Percentiles rank a stretch among this genome's conserved stretches.
Evolutionary conservation across 495 filamentous ascomycete species (phyloP).

Genomic region (Staphylotrichum longicolle): DNA sequence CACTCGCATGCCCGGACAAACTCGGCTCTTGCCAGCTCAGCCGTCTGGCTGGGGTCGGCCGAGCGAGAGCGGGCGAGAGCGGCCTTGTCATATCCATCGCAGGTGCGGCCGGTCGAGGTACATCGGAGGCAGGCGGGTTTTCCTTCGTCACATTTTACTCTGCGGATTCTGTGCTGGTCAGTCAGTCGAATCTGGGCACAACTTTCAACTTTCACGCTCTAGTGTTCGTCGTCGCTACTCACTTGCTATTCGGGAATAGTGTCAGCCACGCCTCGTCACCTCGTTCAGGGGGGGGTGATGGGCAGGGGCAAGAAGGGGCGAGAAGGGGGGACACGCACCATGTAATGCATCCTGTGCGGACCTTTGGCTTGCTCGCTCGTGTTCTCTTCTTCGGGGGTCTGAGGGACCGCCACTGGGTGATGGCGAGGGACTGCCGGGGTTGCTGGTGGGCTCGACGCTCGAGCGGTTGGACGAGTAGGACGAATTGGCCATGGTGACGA

Average conservation of each 20-base stretch:
- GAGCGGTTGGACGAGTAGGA: conserved; percentile 7
- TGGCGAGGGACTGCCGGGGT: conserved; percentile 20
- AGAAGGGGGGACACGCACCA: conserved; percentile 23
- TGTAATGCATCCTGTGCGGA: conserved; percentile 36
- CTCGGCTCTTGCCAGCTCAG: conserved; percentile 33
- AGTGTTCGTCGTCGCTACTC: conserved; percentile 6
- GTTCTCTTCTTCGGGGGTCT: conserved; percentile 29
- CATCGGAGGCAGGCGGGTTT: conserved; percentile 43
- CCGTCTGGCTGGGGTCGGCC: conserved; percentile 15
- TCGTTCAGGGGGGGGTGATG: neutral
- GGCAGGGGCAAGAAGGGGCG: too few relatives aligned
- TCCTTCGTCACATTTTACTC: conserved; percentile 45
- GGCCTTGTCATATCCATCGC: conserved; percentile 41
- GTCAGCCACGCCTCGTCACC: neutral
- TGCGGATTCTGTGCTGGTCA: conserved; percentile 27
- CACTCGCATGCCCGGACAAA: conserved; percentile 35
- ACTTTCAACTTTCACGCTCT: too few relatives aligned
- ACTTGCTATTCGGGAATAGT: conserved; percentile 22
- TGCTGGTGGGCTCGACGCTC: conserved; percentile 11
- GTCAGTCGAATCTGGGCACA: neutral
- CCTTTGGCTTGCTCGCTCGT: conserved; percentile 37
- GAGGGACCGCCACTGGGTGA: conserved; percentile 10
- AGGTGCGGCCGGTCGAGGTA: conserved; percentile 43
- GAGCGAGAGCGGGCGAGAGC: conserved; percentile 25
- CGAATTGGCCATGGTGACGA: conserved; percentile 3